phyloP scores from a whole-genome alignment of 768 basidiomycete genomes.

The Pleurotus djamor region DNA sequence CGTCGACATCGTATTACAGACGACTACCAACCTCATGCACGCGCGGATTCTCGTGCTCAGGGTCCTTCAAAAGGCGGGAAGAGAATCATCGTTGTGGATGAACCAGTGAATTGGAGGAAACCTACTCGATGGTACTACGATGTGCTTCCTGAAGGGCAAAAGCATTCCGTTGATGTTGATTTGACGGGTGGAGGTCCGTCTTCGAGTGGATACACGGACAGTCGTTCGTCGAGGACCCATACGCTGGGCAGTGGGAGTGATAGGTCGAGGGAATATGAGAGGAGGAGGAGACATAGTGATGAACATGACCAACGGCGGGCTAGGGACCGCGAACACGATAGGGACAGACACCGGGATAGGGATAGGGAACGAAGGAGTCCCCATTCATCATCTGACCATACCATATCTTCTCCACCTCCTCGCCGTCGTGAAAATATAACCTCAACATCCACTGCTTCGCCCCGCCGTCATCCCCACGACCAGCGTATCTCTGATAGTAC shows the following conservation, averaged over 20 bases:
- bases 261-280: not conserved
- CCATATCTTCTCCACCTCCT: not conserved
- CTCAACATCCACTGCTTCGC: not conserved
- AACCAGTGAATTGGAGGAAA: not conserved
- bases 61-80: not conserved
- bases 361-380: not conserved
- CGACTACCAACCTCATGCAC: not conserved
- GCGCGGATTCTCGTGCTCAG: not conserved
- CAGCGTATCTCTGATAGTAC: not conserved
- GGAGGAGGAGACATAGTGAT: not conserved
- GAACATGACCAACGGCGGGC: not conserved
- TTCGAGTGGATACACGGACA: not conserved
- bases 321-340: not conserved
- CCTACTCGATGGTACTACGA: slow-evolving; percentile 3
- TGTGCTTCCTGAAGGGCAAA: not conserved
- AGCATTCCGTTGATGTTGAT: not conserved
- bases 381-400: not conserved
- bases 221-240: not conserved
- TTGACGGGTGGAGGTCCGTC: not conserved
- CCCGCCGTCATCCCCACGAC: not conserved
- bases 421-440: not conserved
- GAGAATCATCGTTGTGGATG: not conserved
- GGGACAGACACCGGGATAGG: not conserved
- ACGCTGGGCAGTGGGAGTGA: not conserved
- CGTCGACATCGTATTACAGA: not conserved